phyloP scores from a whole-genome alignment of 495 filamentous ascomycete species.

The Podospora sp. region DNA sequence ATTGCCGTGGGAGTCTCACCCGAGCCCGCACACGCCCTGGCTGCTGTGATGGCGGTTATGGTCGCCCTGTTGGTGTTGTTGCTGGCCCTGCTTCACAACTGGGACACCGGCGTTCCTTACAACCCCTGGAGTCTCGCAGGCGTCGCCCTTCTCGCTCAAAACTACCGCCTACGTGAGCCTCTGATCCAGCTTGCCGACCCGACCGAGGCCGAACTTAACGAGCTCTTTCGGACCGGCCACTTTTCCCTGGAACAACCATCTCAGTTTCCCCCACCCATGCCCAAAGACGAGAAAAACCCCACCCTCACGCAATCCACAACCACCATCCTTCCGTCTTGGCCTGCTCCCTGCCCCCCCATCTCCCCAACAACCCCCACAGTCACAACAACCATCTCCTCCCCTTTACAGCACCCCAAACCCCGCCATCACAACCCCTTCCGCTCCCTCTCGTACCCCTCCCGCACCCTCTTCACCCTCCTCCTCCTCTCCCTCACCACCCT shows the following conservation, averaged over 20 bases:
- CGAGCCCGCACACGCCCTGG: conserved; percentile 29
- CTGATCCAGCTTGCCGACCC: conserved; percentile 20
- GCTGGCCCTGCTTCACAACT: conserved; percentile 28
- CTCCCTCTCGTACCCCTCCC: conserved; percentile 31
- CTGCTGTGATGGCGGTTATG: conserved; percentile 26
- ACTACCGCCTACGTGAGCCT: conserved; percentile 29
- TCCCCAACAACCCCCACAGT: neutral
- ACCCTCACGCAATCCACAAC: neutral
- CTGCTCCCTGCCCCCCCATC: neutral
- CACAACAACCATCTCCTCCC: neutral
- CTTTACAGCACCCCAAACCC: neutral
- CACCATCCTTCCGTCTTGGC: neutral
- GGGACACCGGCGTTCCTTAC: conserved; percentile 33
- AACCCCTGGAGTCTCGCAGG: conserved; percentile 36
- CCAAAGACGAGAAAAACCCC: neutral
- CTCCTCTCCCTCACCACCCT: conserved; percentile 28
- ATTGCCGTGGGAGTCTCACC: conserved; percentile 21
- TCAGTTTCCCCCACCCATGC: neutral
- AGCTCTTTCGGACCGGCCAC: conserved; percentile 11
- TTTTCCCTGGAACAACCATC: neutral
- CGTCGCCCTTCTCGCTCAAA: conserved; percentile 31
- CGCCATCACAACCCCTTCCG: conserved; percentile 31
- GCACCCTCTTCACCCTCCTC: conserved; percentile 28
- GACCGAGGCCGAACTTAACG: conserved; percentile 8
- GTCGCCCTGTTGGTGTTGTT: conserved; percentile 12